Evolutionary conservation across 257 asterid genomes (phyloP).

Genomic region (Prunella vulgaris): DNA sequence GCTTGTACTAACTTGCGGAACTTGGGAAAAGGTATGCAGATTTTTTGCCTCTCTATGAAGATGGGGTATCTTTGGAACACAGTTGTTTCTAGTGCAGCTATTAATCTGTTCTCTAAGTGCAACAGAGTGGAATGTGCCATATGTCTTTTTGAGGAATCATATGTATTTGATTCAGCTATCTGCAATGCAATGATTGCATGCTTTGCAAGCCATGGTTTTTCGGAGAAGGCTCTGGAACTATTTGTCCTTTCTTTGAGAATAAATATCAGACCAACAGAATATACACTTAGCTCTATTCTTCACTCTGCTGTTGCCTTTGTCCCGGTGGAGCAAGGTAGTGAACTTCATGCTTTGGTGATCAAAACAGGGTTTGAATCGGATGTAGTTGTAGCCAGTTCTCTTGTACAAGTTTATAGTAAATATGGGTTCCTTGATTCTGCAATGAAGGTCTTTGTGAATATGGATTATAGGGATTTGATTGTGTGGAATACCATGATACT

Average conservation of each 20-base stretch:
- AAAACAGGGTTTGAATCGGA: constrained; percentile 61
- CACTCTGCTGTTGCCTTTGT: constrained; percentile 37
- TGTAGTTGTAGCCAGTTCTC: constrained; percentile 49
- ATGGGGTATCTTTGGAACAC: constrained; percentile 49
- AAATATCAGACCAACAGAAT: constrained; percentile 54
- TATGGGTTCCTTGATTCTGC: constrained; percentile 46
- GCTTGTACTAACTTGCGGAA: constrained; percentile 50
- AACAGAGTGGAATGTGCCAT: constrained; percentile 48
- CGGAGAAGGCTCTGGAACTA: constrained; percentile 40
- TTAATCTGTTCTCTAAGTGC: constrained; percentile 67
- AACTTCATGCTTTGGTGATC: constrained; percentile 52
- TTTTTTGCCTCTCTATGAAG: constrained; percentile 51
- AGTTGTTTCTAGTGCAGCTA: constrained; percentile 62
- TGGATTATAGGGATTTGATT: constrained; percentile 50
- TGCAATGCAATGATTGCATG: constrained; percentile 66
- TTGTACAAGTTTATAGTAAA: constrained; percentile 49
- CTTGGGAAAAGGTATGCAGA: constrained; percentile 57
- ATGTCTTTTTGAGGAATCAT: constrained; percentile 37
- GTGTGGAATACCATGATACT: constrained; percentile 58
- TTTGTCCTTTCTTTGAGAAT: constrained; percentile 39
- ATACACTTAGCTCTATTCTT: constrained; percentile 53
- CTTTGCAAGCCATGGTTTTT: constrained; percentile 40
- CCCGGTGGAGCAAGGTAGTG: constrained; percentile 48
- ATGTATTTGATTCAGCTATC: constrained; percentile 38
- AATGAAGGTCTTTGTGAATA: constrained; percentile 28